Evolutionary conservation across 495 filamentous ascomycete genomes (phyloP).

Genomic region (Talaromyces nanjingensis): DNA sequence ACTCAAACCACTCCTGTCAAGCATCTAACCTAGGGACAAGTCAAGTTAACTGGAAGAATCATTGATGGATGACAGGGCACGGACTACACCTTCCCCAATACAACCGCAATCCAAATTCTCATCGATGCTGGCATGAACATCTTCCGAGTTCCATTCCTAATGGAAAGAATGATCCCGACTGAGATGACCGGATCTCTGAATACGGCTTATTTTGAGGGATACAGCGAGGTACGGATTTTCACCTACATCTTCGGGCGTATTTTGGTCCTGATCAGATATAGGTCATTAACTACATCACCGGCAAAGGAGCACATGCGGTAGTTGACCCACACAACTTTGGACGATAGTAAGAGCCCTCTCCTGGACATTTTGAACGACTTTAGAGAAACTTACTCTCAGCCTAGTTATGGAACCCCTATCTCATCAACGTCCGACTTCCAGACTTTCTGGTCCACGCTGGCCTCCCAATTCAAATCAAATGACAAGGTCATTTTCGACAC

Average conservation of each 20-base stretch:
- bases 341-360: constrained; percentile 25
- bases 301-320: constrained; percentile 56
- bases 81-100: constrained; percentile 10
- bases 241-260: too few relatives aligned
- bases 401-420: too few relatives aligned
- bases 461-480: constrained; percentile 13
- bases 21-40: too few relatives aligned
- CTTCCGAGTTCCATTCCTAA: constrained; percentile 63
- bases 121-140: constrained; percentile 60
- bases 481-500: too few relatives aligned
- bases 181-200: constrained; percentile 27
- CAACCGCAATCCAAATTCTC: constrained; percentile 34
- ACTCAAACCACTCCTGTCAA: too few relatives aligned
- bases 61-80: not conserved
- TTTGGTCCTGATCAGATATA: too few relatives aligned
- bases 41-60: too few relatives aligned
- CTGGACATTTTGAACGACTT: too few relatives aligned
- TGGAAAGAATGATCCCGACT: constrained; percentile 60
- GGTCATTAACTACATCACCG: constrained; percentile 54
- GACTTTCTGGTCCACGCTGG: constrained; percentile 57
- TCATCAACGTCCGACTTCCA: constrained; percentile 37
- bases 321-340: constrained; percentile 70
- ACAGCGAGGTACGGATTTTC: too few relatives aligned
- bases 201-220: constrained; percentile 26
- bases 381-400: too few relatives aligned